These are phyloP conservation scores for Andrographis paniculata DNA, from an alignment of 305 asterid species.

Conservation along the genomic window DNA sequence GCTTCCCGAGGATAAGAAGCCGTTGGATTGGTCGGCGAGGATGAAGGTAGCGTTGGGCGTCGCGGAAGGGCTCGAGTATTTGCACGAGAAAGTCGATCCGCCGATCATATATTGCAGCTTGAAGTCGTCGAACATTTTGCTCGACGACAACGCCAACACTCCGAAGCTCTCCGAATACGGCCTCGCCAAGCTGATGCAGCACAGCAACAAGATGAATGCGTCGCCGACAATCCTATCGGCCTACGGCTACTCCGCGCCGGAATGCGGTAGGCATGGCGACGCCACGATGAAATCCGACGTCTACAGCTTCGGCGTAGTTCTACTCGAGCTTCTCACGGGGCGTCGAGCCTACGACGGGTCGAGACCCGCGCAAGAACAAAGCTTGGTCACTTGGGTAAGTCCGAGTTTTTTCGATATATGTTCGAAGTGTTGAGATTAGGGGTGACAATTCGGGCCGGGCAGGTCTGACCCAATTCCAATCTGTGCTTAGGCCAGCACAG, in stretches of 20 bases:
- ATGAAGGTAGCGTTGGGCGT: slow-evolving; percentile 42
- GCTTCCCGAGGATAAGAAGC: slow-evolving; percentile 19
- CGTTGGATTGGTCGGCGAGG: slow-evolving; percentile 37
- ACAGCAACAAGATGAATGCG: slow-evolving; percentile 23
- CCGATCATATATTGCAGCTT: slow-evolving; percentile 41
- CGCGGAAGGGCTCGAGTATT: slow-evolving; percentile 42
- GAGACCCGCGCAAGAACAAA: slow-evolving; percentile 34
- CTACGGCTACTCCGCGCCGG: slow-evolving; percentile 46
- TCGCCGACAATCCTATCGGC: slow-evolving; percentile 28
- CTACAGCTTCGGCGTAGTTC: slow-evolving; percentile 40
- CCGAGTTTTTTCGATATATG: background rate
- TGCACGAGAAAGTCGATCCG: slow-evolving; percentile 47
- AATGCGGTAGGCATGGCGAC: slow-evolving; percentile 34
- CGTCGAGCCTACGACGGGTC: slow-evolving; percentile 36
- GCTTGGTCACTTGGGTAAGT: slow-evolving; percentile 42
- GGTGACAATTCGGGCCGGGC: too few species aligned
- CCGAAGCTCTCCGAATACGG: slow-evolving; percentile 44
- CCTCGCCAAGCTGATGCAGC: slow-evolving; percentile 45
- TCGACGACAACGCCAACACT: slow-evolving; percentile 33
- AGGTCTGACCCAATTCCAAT: too few species aligned
- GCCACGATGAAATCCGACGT: slow-evolving; percentile 38
- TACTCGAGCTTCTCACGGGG: slow-evolving; percentile 45
- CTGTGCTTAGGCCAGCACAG: too few species aligned
- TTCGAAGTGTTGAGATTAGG: too few species aligned
- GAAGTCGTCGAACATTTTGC: slow-evolving; percentile 34